phyloP scores from a whole-genome alignment of 2,329 filamentous ascomycete genomes.

The Fusarium floridanum region DNA sequence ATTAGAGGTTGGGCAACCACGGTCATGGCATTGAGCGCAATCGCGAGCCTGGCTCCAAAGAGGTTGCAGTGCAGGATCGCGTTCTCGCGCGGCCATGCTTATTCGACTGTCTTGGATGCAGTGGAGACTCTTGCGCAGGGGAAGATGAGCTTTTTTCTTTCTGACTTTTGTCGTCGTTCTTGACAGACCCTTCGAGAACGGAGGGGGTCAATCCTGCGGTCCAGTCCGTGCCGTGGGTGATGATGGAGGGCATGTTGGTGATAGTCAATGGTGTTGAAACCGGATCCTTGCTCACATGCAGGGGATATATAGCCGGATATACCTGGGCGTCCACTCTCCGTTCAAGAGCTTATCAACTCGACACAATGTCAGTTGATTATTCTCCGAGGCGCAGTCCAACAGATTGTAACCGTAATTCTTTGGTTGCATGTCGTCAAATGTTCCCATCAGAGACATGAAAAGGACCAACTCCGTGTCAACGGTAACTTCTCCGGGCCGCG shows the following conservation, averaged over 20 bases:
- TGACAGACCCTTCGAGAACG: conserved; percentile 2
- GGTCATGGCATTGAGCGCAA: conserved; percentile 17
- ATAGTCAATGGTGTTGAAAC: conserved; percentile 23
- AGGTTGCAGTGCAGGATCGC: conserved; percentile 16
- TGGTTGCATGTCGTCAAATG: background rate
- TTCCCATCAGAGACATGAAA: background rate
- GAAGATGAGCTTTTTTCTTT: conserved; percentile 11
- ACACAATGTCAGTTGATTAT: conserved; percentile 6
- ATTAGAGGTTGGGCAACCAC: conserved; percentile 7
- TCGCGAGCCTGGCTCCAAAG: conserved; percentile 7
- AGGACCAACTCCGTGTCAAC: conserved; percentile 6
- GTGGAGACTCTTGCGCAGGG: conserved; percentile 22
- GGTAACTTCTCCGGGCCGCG: conserved; percentile 6
- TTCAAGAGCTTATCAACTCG: conserved; percentile 18
- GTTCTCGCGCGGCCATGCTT: conserved; percentile 10
- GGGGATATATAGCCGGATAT: conserved; percentile 16
- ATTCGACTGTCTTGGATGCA: conserved; percentile 8
- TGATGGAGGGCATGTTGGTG: conserved; percentile 14
- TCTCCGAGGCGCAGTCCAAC: conserved; percentile 5
- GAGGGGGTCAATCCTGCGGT: background rate
- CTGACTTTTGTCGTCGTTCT: background rate
- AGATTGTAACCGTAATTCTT: background rate
- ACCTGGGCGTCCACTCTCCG: conserved; percentile 16
- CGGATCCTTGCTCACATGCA: conserved; percentile 16
- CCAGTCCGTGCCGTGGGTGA: background rate